These are phyloP conservation scores for Penicillium diatomitis DNA, from an alignment of 495 filamentous ascomycete species.

Conservation along the genomic window DNA sequence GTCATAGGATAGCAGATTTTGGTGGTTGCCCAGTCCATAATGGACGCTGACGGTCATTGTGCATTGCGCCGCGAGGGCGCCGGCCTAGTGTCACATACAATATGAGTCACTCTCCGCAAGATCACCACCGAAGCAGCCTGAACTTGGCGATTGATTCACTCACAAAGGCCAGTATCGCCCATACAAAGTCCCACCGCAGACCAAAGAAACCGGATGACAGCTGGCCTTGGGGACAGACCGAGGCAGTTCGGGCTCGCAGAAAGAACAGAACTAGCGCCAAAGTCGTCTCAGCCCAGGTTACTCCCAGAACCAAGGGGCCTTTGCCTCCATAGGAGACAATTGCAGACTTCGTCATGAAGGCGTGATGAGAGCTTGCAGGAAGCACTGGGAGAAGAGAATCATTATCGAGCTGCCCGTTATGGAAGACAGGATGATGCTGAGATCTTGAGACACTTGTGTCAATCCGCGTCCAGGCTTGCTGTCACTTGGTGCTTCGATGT, in stretches of 20 bases:
- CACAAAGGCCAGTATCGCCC: slow-evolving; percentile 21
- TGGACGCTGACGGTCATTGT: slow-evolving; percentile 14
- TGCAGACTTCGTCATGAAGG: neutral
- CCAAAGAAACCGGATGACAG: slow-evolving; percentile 7
- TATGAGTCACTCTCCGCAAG: neutral
- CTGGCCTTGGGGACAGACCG: slow-evolving; percentile 7
- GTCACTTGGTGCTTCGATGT: too few relatives aligned
- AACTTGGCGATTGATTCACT: neutral
- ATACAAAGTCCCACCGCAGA: slow-evolving; percentile 21
- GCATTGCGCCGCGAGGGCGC: slow-evolving; percentile 10
- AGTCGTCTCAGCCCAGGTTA: slow-evolving; percentile 20
- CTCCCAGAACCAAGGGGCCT: slow-evolving; percentile 16
- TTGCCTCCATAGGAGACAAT: slow-evolving; percentile 11
- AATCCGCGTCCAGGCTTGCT: too few relatives aligned
- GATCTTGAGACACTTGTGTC: too few relatives aligned
- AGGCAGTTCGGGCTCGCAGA: slow-evolving; percentile 18
- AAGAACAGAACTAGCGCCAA: slow-evolving; percentile 15
- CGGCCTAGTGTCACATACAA: neutral
- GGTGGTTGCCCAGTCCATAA: slow-evolving; percentile 22
- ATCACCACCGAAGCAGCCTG: too few relatives aligned
- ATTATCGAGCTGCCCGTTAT: neutral
- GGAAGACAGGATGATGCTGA: too few relatives aligned
- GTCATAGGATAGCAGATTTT: slow-evolving; percentile 5
- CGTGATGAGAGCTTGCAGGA: neutral
- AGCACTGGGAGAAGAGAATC: neutral